Percentiles rank a stretch among this genome's conserved stretches.
phyloP scores from a whole-genome alignment of 1,284 basidiomycete species.

The Trichosporon coremiiforme region DNA sequence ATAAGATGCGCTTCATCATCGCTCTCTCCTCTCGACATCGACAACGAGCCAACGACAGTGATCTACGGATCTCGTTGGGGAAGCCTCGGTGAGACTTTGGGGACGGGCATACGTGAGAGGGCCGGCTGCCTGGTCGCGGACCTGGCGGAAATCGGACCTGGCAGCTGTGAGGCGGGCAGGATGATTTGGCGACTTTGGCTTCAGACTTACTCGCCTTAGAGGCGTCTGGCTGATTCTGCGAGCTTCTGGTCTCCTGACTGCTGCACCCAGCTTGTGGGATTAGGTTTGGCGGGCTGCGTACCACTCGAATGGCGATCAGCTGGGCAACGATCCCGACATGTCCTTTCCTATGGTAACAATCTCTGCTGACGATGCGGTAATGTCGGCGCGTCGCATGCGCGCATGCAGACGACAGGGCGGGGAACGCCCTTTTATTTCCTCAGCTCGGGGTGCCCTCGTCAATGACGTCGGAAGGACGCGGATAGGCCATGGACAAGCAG shows the following conservation, averaged over 20 bases:
- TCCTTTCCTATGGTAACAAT: not conserved
- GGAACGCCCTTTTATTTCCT: not conserved
- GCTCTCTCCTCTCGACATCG: not conserved
- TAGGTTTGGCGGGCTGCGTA: not conserved
- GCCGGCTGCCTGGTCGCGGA: not conserved
- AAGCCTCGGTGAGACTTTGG: not conserved
- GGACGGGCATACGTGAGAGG: not conserved
- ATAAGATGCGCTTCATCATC: not conserved
- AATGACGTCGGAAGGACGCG: not conserved
- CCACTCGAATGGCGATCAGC: not conserved
- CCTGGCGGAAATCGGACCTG: not conserved
- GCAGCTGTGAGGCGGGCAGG: not conserved
- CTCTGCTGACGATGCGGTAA: too few species aligned
- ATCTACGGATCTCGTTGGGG: not conserved
- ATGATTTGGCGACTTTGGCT: not conserved
- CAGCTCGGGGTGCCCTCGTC: not conserved
- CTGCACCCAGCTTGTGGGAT: not conserved
- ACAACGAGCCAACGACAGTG: not conserved
- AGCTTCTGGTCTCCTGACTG: not conserved
- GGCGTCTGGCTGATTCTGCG: not conserved
- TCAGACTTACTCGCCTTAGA: slow-evolving; percentile 8
- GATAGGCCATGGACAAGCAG: not conserved
- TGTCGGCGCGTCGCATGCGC: not conserved
- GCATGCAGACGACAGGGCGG: not conserved
- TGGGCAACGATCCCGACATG: not conserved